Base-by-base conservation (phyloP, 2,329 filamentous ascomycete genomes). In the Periconia macrospinosa region DNA sequence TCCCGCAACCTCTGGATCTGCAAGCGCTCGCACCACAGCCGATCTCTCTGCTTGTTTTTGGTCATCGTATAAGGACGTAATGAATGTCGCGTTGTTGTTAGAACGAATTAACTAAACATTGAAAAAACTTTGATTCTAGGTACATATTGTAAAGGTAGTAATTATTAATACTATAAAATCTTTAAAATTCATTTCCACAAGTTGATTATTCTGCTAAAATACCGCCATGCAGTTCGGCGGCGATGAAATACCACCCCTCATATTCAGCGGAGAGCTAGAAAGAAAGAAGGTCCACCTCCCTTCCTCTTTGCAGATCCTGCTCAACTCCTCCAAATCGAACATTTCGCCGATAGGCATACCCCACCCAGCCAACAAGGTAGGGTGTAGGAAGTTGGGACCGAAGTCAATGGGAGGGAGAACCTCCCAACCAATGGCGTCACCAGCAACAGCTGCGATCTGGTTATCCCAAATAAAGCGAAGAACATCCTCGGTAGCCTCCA, bases 221-320 rank as follows among this genome's bases (percentile, higher is more conserved):
- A 75, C 61, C 11, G 67, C 66, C 44, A 75, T 58, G n/a, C 65
- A 68, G 52, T 68, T 67, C 11, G 73, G 66, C 19, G 73, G 71
- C 49, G 62, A 68, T 1, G 63, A 69, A 7, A 75, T 61, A 41
- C 56, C 67, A 1, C 77, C 76, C 1, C 71, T 69, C 1, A 77
- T 69, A 57, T 80, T 78, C 56, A 80, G 56, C 8, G 78, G 78
- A 30, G 63, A 64, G 51, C 72, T 76, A 6, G 77, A 76, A 30
- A 80, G 59, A 47, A 81, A 69, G 59, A 80, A 80, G 1, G 66
- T 72, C 62, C 75, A 79, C 44, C 75, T 59, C n/a, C 65, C 56
- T 56, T 70, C 54, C 56, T 65, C 69, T 53, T 63, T 56, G 52
- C 76, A 79, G 19, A 71, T 60, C 54, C 75, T 66, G 1, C 68